These are phyloP conservation scores for Paramecium biaurelia DNA, from an alignment of 73 alveolate genomes.

Conservation along the genomic window DNA sequence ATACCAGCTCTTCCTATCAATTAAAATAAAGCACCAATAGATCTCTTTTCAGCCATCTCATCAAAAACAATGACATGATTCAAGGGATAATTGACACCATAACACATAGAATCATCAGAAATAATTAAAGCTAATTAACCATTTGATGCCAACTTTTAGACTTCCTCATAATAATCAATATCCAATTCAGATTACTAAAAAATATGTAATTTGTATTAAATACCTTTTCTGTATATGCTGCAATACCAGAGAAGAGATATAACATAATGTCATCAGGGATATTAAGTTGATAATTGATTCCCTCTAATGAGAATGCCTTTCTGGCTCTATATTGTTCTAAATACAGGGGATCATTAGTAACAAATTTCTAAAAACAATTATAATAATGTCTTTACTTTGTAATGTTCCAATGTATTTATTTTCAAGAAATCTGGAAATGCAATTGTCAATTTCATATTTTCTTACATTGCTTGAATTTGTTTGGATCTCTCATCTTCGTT, in stretches of 20 bases:
- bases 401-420: conserved; percentile 37
- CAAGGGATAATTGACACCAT: conserved; percentile 51
- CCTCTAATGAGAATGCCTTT: conserved; percentile 42
- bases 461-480: conserved; percentile 15
- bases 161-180: conserved; percentile 39
- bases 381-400: too few relatives aligned
- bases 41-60: conserved; percentile 26
- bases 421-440: conserved; percentile 29
- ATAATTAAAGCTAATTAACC: conserved; percentile 40
- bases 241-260: conserved; percentile 38
- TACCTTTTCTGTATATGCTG: conserved; percentile 52
- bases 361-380: too few relatives aligned
- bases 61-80: conserved; percentile 24
- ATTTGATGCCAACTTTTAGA: conserved; percentile 20
- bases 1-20: conserved; percentile 56
- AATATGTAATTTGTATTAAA: too few relatives aligned
- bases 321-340: conserved; percentile 31
- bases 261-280: conserved; percentile 48
- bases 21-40: conserved; percentile 11
- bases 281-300: neutral
- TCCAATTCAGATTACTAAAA: conserved; percentile 8
- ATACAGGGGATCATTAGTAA: neutral
- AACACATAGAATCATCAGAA: conserved; percentile 56
- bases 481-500: conserved; percentile 38
- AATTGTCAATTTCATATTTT: neutral